These are phyloP conservation scores for Sphaerulina musiva DNA, from an alignment of 2,329 filamentous ascomycete species.

Conservation along the genomic window DNA sequence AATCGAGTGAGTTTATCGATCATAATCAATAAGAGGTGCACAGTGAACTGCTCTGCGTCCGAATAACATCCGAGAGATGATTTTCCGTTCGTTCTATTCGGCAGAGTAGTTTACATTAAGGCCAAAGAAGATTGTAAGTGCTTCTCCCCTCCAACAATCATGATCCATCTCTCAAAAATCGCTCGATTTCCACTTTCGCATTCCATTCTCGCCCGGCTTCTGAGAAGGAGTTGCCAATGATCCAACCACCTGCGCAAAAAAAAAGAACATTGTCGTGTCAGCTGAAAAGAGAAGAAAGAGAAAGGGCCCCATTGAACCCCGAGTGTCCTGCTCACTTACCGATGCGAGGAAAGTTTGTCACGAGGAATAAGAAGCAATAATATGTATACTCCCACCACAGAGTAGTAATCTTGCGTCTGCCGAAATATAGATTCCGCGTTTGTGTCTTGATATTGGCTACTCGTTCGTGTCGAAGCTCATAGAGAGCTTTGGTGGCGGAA, in stretches of 20 bases:
- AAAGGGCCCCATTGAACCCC: no score
- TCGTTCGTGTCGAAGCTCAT: constrained; percentile 5
- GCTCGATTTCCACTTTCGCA: no score
- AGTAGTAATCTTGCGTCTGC: not conserved
- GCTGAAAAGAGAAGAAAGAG: not conserved
- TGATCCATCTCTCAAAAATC: no score
- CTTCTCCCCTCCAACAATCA: no score
- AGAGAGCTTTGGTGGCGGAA: constrained; percentile 4
- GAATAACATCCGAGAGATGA: no score
- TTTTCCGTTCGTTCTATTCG: no score
- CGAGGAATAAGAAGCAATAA: constrained; percentile 4
- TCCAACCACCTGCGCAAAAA: not conserved
- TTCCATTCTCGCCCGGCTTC: not conserved
- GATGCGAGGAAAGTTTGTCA: constrained; percentile 1
- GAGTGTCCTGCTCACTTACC: constrained; percentile 7
- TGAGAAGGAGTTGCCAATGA: not conserved
- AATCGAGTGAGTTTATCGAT: no score
- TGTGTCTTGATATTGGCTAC: constrained; percentile 2
- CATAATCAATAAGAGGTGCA: no score
- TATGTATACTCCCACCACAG: constrained; percentile 2
- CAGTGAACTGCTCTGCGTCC: no score
- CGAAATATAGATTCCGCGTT: constrained; percentile 6
- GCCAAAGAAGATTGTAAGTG: no score
- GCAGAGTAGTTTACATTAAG: no score
- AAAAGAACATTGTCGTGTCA: not conserved